These are phyloP conservation scores for Triglochin maritima DNA, from an alignment of 106 monocot genomes.

Conservation along the genomic window DNA sequence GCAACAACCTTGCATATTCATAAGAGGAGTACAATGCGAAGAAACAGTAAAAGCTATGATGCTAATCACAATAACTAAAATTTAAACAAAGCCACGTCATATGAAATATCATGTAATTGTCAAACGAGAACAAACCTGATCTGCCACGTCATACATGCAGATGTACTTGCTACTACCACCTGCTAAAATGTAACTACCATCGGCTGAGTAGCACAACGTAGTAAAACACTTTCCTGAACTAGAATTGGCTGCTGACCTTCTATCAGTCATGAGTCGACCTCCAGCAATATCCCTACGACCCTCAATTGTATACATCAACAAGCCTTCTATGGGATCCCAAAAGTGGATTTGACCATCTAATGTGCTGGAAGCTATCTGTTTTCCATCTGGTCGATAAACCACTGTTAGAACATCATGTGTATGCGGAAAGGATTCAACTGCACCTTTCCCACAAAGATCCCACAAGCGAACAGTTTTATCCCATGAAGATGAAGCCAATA, in stretches of 20 bases:
- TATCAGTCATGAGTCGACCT: constrained; percentile 91
- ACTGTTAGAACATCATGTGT: constrained; percentile 93
- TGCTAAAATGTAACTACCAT: constrained; percentile 95
- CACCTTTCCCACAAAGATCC: constrained; percentile 96
- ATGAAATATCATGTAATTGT: too few species aligned
- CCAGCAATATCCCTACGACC: constrained; percentile 92
- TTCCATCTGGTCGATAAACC: constrained; percentile 94
- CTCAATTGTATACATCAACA: constrained; percentile 86
- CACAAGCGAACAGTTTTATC: constrained; percentile 94
- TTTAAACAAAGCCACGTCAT: constrained; percentile 55
- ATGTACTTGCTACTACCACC: constrained; percentile 93
- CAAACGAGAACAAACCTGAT: too few species aligned
- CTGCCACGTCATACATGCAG: constrained; percentile 96
- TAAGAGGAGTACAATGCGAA: too few species aligned
- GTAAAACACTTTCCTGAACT: constrained; percentile 90
- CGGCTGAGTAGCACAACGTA: constrained; percentile 87
- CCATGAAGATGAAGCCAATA: constrained; percentile 96
- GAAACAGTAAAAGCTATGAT: neutral
- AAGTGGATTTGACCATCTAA: constrained; percentile 93
- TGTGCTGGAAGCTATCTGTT: constrained; percentile 87
- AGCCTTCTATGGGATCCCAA: constrained; percentile 87
- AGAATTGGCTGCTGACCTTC: constrained; percentile 72
- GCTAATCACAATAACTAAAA: neutral
- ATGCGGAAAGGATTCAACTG: constrained; percentile 84
- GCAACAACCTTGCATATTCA: too few species aligned